Percentiles rank a stretch among this genome's conserved stretches.
Conservation (phyloP, 768 basidiomycete species). For the Boletus coccyginus region DNA sequence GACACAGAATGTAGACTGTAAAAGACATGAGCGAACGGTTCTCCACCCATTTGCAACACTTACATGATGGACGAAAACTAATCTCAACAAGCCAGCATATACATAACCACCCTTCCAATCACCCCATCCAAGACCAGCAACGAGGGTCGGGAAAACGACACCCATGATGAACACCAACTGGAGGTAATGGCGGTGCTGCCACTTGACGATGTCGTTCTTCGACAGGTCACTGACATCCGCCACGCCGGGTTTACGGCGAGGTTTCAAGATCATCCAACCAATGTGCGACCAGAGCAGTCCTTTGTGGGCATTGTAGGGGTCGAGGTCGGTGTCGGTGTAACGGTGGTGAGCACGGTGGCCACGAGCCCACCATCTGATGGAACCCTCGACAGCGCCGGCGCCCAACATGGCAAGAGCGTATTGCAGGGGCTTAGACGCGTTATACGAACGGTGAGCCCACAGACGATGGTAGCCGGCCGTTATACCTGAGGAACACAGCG, state of each 20-base stretch:
- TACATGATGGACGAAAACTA: slow-evolving; percentile 87
- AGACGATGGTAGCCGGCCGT: slow-evolving; percentile 96
- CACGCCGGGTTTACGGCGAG: slow-evolving; percentile 83
- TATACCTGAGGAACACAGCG: slow-evolving; percentile 51
- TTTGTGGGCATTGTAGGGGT: slow-evolving; percentile 91
- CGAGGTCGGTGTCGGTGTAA: slow-evolving; percentile 95
- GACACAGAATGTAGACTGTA: slow-evolving; percentile 90
- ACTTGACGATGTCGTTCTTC: slow-evolving; percentile 75
- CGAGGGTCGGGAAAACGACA: slow-evolving; percentile 68
- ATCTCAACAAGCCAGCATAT: slow-evolving; percentile 75
- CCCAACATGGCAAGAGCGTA: slow-evolving; percentile 83
- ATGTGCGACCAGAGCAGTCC: slow-evolving; percentile 86
- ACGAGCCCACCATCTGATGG: slow-evolving; percentile 98
- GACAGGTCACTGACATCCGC: slow-evolving; percentile 87
- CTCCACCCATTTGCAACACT: slow-evolving; percentile 25
- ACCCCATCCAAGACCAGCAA: slow-evolving; percentile 81
- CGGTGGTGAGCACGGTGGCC: slow-evolving; percentile 97
- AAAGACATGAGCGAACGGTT: not conserved
- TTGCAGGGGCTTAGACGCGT: slow-evolving; percentile 82
- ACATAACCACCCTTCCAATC: slow-evolving; percentile 85
- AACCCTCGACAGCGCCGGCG: slow-evolving; percentile 92
- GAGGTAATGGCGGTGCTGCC: slow-evolving; percentile 86
- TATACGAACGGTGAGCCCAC: slow-evolving; percentile 96
- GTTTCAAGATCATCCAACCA: slow-evolving; percentile 93
- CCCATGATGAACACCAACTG: slow-evolving; percentile 66